Conservation (phyloP, 352 stramenopile genomes). For the Pythium insidiosum region DNA sequence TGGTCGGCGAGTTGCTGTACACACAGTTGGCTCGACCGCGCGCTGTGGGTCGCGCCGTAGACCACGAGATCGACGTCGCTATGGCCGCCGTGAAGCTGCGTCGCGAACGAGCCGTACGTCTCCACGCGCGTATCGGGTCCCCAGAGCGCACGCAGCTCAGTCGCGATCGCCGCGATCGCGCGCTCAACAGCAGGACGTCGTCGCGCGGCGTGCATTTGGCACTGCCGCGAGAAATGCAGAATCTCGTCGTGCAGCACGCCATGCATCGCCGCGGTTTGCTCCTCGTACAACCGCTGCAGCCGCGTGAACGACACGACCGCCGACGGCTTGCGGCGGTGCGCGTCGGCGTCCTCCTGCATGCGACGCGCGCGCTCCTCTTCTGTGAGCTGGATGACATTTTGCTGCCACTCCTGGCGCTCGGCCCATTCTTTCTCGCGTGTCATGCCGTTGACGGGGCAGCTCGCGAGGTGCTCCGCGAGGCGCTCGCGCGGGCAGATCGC, state of each 20-base stretch:
- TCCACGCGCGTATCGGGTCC: slow-evolving; percentile 40
- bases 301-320: slow-evolving; percentile 65
- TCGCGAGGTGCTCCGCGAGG: slow-evolving; percentile 49
- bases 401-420: slow-evolving; percentile 55
- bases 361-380: slow-evolving; percentile 63
- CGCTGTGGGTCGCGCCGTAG: slow-evolving; percentile 60
- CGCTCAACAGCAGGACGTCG: slow-evolving; percentile 32
- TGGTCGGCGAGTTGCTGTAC: too few relatives aligned
- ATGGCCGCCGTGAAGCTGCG: slow-evolving; percentile 42
- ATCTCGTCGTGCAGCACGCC: slow-evolving; percentile 77
- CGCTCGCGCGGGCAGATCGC: slow-evolving; percentile 72
- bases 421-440: slow-evolving; percentile 74
- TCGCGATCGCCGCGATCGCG: slow-evolving; percentile 38
- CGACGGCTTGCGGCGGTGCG: slow-evolving; percentile 16
- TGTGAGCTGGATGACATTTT: slow-evolving; percentile 61
- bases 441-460: slow-evolving; percentile 60
- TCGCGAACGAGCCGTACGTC: slow-evolving; percentile 70
- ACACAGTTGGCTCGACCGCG: too few relatives aligned
- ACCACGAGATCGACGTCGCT: slow-evolving; percentile 82
- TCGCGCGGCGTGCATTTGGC: slow-evolving; percentile 25
- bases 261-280: slow-evolving; percentile 72
- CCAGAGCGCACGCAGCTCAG: slow-evolving; percentile 39
- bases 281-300: slow-evolving; percentile 72
- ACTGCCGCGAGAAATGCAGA: slow-evolving; percentile 40
- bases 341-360: slow-evolving; percentile 42